Base-by-base conservation (phyloP, 441 rosid genomes). In the Euphorbia schlechtendalii region DNA sequence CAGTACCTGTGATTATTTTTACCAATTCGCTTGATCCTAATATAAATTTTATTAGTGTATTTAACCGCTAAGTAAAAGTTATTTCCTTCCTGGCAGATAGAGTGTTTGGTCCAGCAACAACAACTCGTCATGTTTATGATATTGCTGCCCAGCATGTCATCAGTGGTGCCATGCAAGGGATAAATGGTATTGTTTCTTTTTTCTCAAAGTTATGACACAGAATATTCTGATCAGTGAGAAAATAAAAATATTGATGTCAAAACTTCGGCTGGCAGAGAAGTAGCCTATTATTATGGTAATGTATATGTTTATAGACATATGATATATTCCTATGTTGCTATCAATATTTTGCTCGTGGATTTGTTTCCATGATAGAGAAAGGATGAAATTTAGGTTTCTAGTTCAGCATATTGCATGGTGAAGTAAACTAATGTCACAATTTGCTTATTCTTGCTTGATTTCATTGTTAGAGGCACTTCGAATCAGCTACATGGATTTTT, bases 41-140 rank as follows among this genome's bases (percentile, higher is more conserved):
- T 17, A 18, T 32, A 48, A 13, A 15, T 51, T 38, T 24, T 8
- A 9, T 24, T 38, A 12, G 8, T 32, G 34, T 53, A 15, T 22
- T 21, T 7, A 17, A 55, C 24, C n/a, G 43, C 41, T 65, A n/a
- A 41, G 5, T 5, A n/a, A 38, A 53, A 36, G 17, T 63, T 36
- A 3, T 22, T 5, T 12, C 18, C 4, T 55, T 56, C 45, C 15
- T 56, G 69, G 72, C 83, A 93, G 98, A 90, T 78, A 86, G 82
- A 67, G 97, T 93, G 27, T 93, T 93, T 78, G 97, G 97, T 74
- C 96, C 98, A 2, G 89, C 92, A 51, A 90, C 98, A 24, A 93
- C 98, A 38, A 88, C 98, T 20, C 97, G 86, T 32, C 89, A 83
- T 71, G 92, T 90, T 72, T 93, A 90, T 69, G 96, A 93, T 63